Evolutionary conservation across 192 early-diverging fungal genomes (phyloP).

Genomic region (Coemansia sp.): DNA sequence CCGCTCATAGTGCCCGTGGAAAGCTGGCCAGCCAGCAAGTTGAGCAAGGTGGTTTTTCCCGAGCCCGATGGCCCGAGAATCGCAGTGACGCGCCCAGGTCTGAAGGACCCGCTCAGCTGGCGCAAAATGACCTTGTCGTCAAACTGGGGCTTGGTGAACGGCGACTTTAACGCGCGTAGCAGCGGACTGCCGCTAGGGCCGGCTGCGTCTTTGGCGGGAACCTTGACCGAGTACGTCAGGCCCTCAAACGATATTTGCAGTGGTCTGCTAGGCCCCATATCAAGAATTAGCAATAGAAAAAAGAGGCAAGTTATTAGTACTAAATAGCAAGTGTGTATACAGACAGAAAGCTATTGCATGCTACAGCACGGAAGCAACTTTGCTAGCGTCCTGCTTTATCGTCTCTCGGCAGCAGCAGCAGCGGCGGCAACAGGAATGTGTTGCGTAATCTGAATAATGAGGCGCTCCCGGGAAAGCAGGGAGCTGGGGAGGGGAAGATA

Average conservation of each 20-base stretch:
- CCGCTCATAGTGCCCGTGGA: constrained; percentile 56
- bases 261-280: constrained; percentile 21
- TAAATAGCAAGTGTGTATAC: neutral
- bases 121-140: constrained; percentile 45
- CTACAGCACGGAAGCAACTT: neutral
- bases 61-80: constrained; percentile 69
- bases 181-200: neutral
- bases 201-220: constrained; percentile 6
- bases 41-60: constrained; percentile 70
- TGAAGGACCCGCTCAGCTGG: constrained; percentile 40
- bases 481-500: neutral
- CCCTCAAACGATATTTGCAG: constrained; percentile 47
- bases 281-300: neutral
- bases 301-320: neutral
- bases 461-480: neutral
- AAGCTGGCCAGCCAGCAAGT: constrained; percentile 62
- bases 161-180: neutral
- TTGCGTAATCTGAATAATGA: too few relatives aligned
- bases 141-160: constrained; percentile 6
- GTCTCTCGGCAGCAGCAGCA: too few relatives aligned
- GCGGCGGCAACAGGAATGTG: too few relatives aligned
- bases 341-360: neutral
- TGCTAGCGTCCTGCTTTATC: too few relatives aligned
- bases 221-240: constrained; percentile 46
- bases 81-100: constrained; percentile 61